Percentiles rank a stretch among this genome's conserved stretches.
phyloP scores from a whole-genome alignment of 1,284 basidiomycete genomes.

The Marasmius sp. region DNA sequence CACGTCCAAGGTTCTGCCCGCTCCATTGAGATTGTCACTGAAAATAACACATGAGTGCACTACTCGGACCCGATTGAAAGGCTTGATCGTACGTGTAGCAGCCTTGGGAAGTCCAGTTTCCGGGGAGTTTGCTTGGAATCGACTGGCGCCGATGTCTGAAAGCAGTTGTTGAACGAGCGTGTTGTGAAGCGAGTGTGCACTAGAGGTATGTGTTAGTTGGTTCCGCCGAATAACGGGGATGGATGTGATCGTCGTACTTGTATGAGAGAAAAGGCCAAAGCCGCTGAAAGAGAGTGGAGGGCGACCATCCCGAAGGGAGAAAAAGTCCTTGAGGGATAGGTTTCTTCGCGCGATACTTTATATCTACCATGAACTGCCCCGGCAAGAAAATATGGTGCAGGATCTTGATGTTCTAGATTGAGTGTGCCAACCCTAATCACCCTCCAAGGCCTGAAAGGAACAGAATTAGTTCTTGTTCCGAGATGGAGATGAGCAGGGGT shows the following conservation, averaged over 20 bases:
- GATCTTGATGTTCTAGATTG: background rate
- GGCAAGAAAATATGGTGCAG: background rate
- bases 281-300: slow-evolving; percentile 28
- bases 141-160: slow-evolving; percentile 35
- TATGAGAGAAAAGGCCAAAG: slow-evolving; percentile 32
- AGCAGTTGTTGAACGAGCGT: slow-evolving; percentile 16
- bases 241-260: slow-evolving; percentile 27
- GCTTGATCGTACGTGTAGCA: slow-evolving; percentile 56
- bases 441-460: background rate
- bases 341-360: background rate
- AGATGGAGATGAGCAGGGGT: background rate
- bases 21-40: slow-evolving; percentile 49
- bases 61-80: slow-evolving; percentile 5
- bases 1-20: slow-evolving; percentile 50
- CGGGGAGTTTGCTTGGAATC: slow-evolving; percentile 43
- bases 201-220: slow-evolving; percentile 13
- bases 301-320: slow-evolving; percentile 24
- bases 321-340: slow-evolving; percentile 3
- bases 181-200: slow-evolving; percentile 25
- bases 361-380: slow-evolving; percentile 5
- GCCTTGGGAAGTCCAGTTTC: slow-evolving; percentile 58
- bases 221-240: slow-evolving; percentile 1
- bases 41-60: background rate
- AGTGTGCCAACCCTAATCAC: background rate
- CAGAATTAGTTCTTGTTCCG: background rate